Percentiles rank a stretch among this genome's conserved stretches.
These are phyloP conservation scores for Cryptococcus sp. DNA, from an alignment of 1,284 basidiomycete genomes.

Conservation along the genomic window DNA sequence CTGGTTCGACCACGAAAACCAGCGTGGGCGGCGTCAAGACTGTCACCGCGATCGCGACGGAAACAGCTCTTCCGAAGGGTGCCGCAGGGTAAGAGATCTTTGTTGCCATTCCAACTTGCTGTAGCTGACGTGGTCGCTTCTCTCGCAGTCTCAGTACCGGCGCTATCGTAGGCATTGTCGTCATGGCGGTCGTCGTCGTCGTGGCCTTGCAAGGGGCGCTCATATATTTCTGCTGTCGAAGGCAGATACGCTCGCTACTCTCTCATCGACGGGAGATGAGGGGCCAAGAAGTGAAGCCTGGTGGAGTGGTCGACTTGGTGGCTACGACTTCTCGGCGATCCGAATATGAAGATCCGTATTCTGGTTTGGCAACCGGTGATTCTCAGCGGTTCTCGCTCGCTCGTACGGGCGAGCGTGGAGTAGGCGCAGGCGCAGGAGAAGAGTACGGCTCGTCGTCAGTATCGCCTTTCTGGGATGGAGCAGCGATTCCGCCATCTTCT, in stretches of 20 bases:
- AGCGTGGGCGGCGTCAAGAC: slow-evolving; percentile 34
- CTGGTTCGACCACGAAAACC: slow-evolving; percentile 9
- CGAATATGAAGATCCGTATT: slow-evolving; percentile 6
- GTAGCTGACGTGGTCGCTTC: neutral
- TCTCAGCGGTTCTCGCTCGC: slow-evolving; percentile 3
- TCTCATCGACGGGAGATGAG: slow-evolving; percentile 36
- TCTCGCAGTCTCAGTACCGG: slow-evolving; percentile 32
- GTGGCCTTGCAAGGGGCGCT: slow-evolving; percentile 33
- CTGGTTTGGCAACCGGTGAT: slow-evolving; percentile 1
- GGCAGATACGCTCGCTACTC: slow-evolving; percentile 32
- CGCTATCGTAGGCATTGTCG: slow-evolving; percentile 44
- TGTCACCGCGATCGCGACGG: slow-evolving; percentile 36
- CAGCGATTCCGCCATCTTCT: slow-evolving; percentile 2
- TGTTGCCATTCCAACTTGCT: neutral
- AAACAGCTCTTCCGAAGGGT: slow-evolving; percentile 20
- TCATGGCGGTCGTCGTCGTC: slow-evolving; percentile 36
- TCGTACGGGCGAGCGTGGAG: neutral
- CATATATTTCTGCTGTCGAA: slow-evolving; percentile 47
- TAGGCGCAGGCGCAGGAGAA: slow-evolving; percentile 14
- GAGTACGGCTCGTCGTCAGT: slow-evolving; percentile 25
- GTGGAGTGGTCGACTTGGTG: slow-evolving; percentile 37
- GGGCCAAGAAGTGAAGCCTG: slow-evolving; percentile 26
- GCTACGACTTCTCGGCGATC: slow-evolving; percentile 9
- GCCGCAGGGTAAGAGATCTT: slow-evolving; percentile 25
- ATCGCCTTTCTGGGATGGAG: slow-evolving; percentile 40